Conservation (phyloP, 441 rosid genomes). For the Croton laevigatus region DNA sequence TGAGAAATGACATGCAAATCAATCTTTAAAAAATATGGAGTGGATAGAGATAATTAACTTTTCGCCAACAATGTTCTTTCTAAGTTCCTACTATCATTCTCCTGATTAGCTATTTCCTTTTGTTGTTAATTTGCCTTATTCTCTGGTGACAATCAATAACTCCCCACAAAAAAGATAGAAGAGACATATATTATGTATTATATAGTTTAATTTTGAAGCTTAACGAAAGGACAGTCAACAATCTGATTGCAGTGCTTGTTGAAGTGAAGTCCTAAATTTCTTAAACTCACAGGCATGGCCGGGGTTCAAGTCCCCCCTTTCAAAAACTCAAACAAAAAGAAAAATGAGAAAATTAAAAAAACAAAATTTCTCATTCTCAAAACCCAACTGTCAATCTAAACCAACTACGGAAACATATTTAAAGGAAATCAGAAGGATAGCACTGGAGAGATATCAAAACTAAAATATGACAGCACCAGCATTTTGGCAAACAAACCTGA, state of each 20-base stretch:
- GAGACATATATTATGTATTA: not conserved
- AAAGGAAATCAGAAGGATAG: conserved; percentile 11
- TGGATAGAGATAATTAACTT: not conserved
- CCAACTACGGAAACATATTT: conserved; percentile 2
- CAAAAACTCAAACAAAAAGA: no score
- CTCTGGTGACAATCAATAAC: not conserved
- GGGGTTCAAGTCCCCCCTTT: no score
- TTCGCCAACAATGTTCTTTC: conserved; percentile 1
- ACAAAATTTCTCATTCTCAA: no score
- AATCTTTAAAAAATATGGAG: not conserved
- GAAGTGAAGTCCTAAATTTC: not conserved
- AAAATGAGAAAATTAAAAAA: no score
- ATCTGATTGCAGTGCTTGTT: not conserved
- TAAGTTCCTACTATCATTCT: no score
- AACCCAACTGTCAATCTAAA: not conserved
- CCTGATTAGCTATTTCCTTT: not conserved
- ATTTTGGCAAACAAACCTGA: conserved; percentile 51
- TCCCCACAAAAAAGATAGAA: not conserved
- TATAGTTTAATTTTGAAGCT: not conserved
- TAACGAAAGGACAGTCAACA: not conserved
- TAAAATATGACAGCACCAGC: not conserved
- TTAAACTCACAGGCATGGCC: not conserved
- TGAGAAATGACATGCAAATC: not conserved
- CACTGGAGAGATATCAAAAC: conserved; percentile 6
- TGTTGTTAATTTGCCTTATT: not conserved